A percentile compares a stretch with the other conserved stretches of the same genome.
These are phyloP conservation scores for Akebia trifoliata DNA, from an alignment of 164 flowering plant species.

Conservation along the genomic window DNA sequence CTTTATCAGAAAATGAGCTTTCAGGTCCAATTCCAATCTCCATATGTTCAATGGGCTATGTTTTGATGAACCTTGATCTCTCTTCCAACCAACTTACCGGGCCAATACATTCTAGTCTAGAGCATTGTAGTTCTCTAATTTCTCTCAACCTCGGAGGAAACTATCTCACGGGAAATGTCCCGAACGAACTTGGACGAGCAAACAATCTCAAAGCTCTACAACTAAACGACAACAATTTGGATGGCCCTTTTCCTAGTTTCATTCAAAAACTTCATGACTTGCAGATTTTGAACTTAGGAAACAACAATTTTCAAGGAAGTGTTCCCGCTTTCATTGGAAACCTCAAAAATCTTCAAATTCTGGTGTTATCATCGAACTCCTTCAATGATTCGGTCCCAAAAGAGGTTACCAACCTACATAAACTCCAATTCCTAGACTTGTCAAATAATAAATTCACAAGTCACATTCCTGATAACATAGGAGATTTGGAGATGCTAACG, in stretches of 20 bases:
- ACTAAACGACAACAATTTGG: slow-evolving; percentile 11
- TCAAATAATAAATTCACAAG: slow-evolving; percentile 17
- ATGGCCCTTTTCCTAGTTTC: slow-evolving; percentile 14
- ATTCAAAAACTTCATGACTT: too few species aligned
- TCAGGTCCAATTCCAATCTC: slow-evolving; percentile 12
- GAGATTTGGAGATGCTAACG: slow-evolving; percentile 6
- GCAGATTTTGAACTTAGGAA: slow-evolving; percentile 12
- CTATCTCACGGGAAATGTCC: too few species aligned
- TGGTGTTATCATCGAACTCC: slow-evolving; percentile 18
- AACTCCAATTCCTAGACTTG: too few species aligned
- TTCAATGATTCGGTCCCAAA: slow-evolving; percentile 11
- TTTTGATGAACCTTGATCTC: too few species aligned
- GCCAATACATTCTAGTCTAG: slow-evolving; percentile 7
- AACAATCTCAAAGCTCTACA: too few species aligned
- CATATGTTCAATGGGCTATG: slow-evolving; percentile 1
- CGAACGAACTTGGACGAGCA: too few species aligned
- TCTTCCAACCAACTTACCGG: slow-evolving; percentile 7
- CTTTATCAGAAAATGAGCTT: slow-evolving; percentile 10
- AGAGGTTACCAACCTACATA: slow-evolving; percentile 8
- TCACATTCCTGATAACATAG: slow-evolving; percentile 12
- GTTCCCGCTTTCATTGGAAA: slow-evolving; percentile 22
- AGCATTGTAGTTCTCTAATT: slow-evolving; percentile 16
- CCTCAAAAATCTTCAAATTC: slow-evolving; percentile 15
- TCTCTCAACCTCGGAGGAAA: slow-evolving; percentile 18
- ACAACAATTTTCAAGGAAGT: slow-evolving; percentile 13